Percentiles rank a stretch among this genome's conserved stretches.
Conservation (phyloP, 192 early-diverging fungal species). For the Coemansia sp. region DNA sequence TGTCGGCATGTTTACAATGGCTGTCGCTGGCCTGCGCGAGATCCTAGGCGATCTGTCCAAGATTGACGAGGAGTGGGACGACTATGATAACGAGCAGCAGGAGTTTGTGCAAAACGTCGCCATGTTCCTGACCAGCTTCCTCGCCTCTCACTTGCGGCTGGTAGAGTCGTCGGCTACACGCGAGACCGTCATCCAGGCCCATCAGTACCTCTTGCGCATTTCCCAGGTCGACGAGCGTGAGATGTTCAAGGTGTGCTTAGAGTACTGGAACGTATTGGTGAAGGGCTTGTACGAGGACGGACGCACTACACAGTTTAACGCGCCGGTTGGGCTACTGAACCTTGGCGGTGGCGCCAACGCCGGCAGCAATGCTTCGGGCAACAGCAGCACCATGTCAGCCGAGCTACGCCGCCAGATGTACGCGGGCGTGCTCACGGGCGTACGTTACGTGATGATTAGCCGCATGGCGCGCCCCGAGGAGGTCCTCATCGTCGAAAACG, state of each 20-base stretch:
- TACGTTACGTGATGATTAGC: conserved; percentile 97
- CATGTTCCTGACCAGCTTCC: conserved; percentile 88
- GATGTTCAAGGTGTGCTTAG: conserved; percentile 96
- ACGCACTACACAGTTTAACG: conserved; percentile 50
- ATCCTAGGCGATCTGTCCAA: conserved; percentile 63
- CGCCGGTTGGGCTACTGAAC: conserved; percentile 32
- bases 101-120: conserved; percentile 97
- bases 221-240: conserved; percentile 95
- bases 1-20: conserved; percentile 82
- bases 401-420: conserved; percentile 81
- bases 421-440: conserved; percentile 75
- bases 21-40: conserved; percentile 61
- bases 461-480: conserved; percentile 99
- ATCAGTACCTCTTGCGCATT: conserved; percentile 88
- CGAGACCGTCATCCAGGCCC: conserved; percentile 70
- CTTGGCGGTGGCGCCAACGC: conserved; percentile 43
- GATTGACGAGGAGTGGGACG: conserved; percentile 78
- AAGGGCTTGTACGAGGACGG: conserved; percentile 88
- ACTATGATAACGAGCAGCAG: conserved; percentile 85
- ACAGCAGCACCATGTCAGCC: conserved; percentile 25
- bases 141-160: conserved; percentile 76
- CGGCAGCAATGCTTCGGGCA: conserved; percentile 24
- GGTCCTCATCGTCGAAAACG: conserved; percentile 97
- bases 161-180: conserved; percentile 63
- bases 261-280: conserved; percentile 96